Percentiles rank a stretch among this genome's conserved stretches.
Evolutionary conservation across 768 basidiomycete species (phyloP).

Genomic region (Boletus tomentosulus): DNA sequence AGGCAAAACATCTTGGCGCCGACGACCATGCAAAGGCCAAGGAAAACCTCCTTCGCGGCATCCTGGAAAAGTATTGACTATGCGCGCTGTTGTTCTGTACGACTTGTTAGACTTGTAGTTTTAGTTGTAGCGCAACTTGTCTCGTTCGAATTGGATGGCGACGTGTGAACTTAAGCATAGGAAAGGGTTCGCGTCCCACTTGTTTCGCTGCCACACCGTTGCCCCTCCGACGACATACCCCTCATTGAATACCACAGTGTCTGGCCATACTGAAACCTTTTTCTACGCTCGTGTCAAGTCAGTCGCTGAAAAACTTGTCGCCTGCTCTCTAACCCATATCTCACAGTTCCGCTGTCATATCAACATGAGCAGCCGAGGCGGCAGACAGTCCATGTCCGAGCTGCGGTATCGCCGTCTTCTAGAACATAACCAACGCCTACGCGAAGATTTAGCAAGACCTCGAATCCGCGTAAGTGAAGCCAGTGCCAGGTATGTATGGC

Average conservation of each 20-base stretch:
- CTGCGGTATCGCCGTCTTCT: conserved; percentile 73
- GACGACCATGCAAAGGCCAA: conserved; percentile 33
- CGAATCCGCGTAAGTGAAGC: conserved; percentile 73
- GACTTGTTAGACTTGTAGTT: conserved; percentile 5
- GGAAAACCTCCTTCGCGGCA: conserved; percentile 32
- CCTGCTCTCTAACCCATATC: neutral
- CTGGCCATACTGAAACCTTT: neutral
- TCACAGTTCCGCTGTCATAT: neutral
- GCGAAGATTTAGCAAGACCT: conserved; percentile 70
- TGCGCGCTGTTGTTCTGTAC: neutral
- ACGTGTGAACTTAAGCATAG: conserved; percentile 22
- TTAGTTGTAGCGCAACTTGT: neutral
- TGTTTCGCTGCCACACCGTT: conserved; percentile 11
- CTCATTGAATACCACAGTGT: neutral
- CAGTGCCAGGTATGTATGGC: conserved; percentile 49
- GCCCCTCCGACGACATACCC: conserved; percentile 1
- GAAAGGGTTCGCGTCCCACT: conserved; percentile 6
- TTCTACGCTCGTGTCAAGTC: neutral
- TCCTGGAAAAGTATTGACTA: conserved; percentile 30
- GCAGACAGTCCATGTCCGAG: conserved; percentile 73
- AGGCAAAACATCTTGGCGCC: conserved; percentile 38
- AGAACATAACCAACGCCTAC: conserved; percentile 70
- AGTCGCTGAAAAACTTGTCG: neutral
- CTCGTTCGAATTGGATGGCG: conserved; percentile 1
- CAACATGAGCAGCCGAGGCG: conserved; percentile 59